These are phyloP conservation scores for Corynascus novoguineensis DNA, from an alignment of 495 filamentous ascomycete species.

Conservation along the genomic window DNA sequence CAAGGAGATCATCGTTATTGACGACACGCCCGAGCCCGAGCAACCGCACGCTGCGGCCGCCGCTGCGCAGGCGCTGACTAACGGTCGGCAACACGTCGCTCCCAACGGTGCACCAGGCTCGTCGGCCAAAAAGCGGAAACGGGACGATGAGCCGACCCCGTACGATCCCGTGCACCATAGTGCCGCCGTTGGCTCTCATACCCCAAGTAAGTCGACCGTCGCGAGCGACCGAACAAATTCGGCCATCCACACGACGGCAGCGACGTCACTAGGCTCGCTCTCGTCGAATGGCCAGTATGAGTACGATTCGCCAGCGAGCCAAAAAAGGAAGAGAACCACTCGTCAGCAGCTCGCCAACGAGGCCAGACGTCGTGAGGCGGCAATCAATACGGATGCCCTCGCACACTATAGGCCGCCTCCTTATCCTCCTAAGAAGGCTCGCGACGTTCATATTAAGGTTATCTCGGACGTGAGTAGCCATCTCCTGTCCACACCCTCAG, in stretches of 20 bases:
- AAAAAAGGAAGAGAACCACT: conserved; percentile 83
- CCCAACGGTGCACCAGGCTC: conserved; percentile 20
- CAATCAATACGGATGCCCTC: conserved; percentile 63
- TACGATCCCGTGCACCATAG: conserved; percentile 42
- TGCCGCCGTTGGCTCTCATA: conserved; percentile 58
- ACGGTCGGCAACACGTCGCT: conserved; percentile 17
- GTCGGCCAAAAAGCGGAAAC: conserved; percentile 44
- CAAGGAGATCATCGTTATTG: conserved; percentile 92
- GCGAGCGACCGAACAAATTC: conserved; percentile 87
- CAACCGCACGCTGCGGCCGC: conserved; percentile 24
- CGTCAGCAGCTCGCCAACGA: conserved; percentile 73
- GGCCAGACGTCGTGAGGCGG: conserved; percentile 66
- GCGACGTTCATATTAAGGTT: conserved; percentile 79
- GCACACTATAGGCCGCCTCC: conserved; percentile 77
- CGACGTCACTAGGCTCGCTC: conserved; percentile 75
- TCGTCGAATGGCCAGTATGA: conserved; percentile 59
- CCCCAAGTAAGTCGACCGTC: conserved; percentile 60
- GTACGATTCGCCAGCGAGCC: conserved; percentile 52
- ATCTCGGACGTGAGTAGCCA: conserved; percentile 69
- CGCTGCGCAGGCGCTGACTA: conserved; percentile 28
- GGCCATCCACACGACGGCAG: conserved; percentile 76
- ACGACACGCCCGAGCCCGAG: conserved; percentile 74
- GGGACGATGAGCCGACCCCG: conserved; percentile 42
- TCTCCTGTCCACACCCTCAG: not conserved
- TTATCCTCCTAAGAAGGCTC: conserved; percentile 82